Percentiles rank a stretch among this genome's conserved stretches.
These are phyloP conservation scores for Dendrostoma leiphaemia DNA, from an alignment of 2,329 filamentous ascomycete species.

Conservation along the genomic window DNA sequence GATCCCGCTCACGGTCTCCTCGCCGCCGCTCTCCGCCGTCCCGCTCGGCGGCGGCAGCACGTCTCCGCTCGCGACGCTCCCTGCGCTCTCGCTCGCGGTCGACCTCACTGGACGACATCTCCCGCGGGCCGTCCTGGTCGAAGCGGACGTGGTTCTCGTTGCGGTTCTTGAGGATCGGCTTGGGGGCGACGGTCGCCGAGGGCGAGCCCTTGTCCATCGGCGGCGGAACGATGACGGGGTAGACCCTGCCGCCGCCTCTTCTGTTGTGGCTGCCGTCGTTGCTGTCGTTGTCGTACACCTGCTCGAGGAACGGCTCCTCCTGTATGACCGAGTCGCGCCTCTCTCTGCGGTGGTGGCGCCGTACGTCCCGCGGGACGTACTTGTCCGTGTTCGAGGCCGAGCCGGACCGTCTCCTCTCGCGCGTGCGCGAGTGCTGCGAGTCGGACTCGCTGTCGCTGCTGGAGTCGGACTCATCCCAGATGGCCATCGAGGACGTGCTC, in stretches of 20 bases:
- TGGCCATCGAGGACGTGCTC: conserved; percentile 22
- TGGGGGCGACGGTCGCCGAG: conserved; percentile 41
- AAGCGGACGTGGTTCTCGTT: conserved; percentile 57
- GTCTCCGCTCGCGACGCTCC: conserved; percentile 13
- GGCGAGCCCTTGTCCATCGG: conserved; percentile 31
- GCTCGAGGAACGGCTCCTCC: conserved; percentile 19
- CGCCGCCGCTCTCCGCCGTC: conserved; percentile 21
- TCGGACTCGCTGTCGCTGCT: conserved; percentile 22
- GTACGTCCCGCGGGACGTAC: conserved; percentile 17
- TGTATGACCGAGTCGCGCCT: conserved; percentile 36
- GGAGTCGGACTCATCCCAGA: conserved; percentile 30
- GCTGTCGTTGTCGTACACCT: conserved; percentile 17
- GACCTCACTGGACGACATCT: conserved; percentile 36
- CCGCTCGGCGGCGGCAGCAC: conserved; percentile 11
- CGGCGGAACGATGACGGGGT: conserved; percentile 40
- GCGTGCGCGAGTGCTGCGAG: conserved; percentile 1
- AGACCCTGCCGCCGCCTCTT: conserved; percentile 27
- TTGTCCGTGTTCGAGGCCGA: conserved; percentile 20
- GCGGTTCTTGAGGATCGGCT: conserved; percentile 61
- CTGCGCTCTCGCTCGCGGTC: conserved; percentile 19
- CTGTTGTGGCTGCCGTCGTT: conserved; percentile 19
- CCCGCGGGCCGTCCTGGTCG: conserved; percentile 42
- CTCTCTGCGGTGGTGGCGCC: conserved; percentile 18
- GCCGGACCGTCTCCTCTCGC: conserved; percentile 9
- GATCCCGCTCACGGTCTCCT: conserved; percentile 29